A percentile compares a stretch with the other conserved stretches of the same genome.
Conservation (phyloP, 257 asterid species). For the Nemophila menziesii region DNA sequence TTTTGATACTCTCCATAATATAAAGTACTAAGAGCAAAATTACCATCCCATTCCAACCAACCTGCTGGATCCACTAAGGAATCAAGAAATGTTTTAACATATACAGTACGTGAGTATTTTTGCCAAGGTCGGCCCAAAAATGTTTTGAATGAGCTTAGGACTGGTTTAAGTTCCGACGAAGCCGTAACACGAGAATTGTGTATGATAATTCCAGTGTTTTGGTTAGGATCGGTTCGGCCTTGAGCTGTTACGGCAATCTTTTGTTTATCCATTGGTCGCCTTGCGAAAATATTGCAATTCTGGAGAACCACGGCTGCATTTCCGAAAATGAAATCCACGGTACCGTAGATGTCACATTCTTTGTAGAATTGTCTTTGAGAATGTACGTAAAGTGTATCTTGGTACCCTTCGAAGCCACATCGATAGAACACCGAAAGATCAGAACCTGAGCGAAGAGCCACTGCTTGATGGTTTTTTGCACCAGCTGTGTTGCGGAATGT, state of each 20-base stretch:
- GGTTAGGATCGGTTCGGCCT: conserved; percentile 55
- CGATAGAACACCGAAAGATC: conserved; percentile 55
- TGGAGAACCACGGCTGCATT: conserved; percentile 50
- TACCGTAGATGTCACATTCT: too few relatives aligned
- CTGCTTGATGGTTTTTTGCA: conserved; percentile 54
- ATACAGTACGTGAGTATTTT: conserved; percentile 51
- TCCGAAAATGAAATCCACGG: too few relatives aligned
- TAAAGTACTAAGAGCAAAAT: conserved; percentile 42
- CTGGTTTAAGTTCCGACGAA: conserved; percentile 28
- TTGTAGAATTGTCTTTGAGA: too few relatives aligned
- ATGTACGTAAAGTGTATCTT: conserved; percentile 63
- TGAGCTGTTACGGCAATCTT: conserved; percentile 47
- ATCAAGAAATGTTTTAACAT: conserved; percentile 28
- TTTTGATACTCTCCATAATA: conserved; percentile 56
- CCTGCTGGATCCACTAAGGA: too few relatives aligned
- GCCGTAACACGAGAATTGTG: conserved; percentile 46
- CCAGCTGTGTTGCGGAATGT: conserved; percentile 74
- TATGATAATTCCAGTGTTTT: conserved; percentile 55
- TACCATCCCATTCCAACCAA: conserved; percentile 61
- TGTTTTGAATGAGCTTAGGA: too few relatives aligned
- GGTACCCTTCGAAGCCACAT: conserved; percentile 54
- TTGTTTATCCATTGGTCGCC: conserved; percentile 40
- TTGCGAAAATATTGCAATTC: conserved; percentile 48
- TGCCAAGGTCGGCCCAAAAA: conserved; percentile 67
- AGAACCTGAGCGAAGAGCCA: conserved; percentile 57